Evolutionary conservation across 768 basidiomycete species (phyloP), one percentile per base, ranked within the genome.

Genomic region (Russula emetica): DNA sequence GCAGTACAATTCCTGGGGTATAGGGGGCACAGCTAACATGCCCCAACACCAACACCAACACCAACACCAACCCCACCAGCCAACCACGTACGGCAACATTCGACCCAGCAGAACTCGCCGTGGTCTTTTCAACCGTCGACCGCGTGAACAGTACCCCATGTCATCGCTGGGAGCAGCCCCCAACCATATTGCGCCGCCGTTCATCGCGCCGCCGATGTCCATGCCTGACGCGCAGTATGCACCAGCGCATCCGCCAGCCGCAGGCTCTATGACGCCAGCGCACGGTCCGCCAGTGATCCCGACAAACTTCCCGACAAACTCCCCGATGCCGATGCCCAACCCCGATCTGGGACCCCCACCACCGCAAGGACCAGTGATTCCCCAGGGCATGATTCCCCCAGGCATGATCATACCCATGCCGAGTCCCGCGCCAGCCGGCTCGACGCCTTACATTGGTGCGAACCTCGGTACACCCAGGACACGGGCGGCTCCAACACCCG

Each of bases 1-100:
- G 24, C 63, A 58, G 73, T 20, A 74, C 72, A 20, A 72, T 72
- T 10, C 76, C 74, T 64, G 66, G 58, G 57, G 55, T 2, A 3
- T 58, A 14, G 11, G 51, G 11, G 55, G 28, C 24, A 8, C 26
- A 5, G 14, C 2, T 20, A 6, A 6, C 47, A 3, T 40, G 18
- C 58, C 38, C 3, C 56, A 45, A n/a, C 42, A 9, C 5, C 55
- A 44, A 44, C 24, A 30, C 2, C 47, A 64, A n/a, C n/a, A n/a
- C 3, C 56, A 45, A n/a, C 42, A 9, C 5, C 55, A 44, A 44
- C 24, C 40, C 2, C 47, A 64, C 10, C 53, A 64, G 38, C 64
- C 47, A 24, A 40, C 58, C 5, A 57, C 61, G 28, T 57, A 40
- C 44, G 3, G 62, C 54, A 55, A 45, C 49, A 7, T 52, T 16